Base-by-base conservation (phyloP, 257 asterid genomes). In the Pogostemon cablin region DNA sequence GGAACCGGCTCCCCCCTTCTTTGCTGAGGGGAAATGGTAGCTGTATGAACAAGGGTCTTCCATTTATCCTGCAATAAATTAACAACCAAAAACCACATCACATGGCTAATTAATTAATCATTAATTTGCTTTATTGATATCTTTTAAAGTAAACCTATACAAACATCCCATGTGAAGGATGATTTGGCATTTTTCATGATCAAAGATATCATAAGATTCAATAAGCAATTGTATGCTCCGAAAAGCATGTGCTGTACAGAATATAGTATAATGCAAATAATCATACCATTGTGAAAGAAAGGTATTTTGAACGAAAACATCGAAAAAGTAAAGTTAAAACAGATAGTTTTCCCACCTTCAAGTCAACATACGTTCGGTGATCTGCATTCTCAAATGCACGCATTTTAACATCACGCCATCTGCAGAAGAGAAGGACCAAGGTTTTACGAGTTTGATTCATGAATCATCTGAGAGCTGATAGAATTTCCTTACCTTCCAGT, bases 391-490 rank as follows among this genome's bases (percentile, higher is more conserved):
- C 96, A 74, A 95, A 95, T 72, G 99, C 85, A 62, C 95, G 83
- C 74, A 91, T 83, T 80, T 95, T 95, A 53, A 95, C 92, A 72
- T 95, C 97, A 10, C 99, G 98, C 99, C 99, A 95, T 87, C 98
- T 91, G 92, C 81, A 67, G 25, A 25, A 73, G 52, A 4, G 48
- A 48, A 59, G 39, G 62, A 11, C 3, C 41, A 38, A 71, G 49
- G 38, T 46, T 53, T 39, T 2, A 34, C 55, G 3, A 25, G 15
- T n/a, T 37, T 44, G 10, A 46, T 59, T 39, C 42, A 44, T 39
- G 2, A 20, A 49, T 9, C 53, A 44, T 5, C 2, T 48, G 35
- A 65, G 53, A 61, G 20, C 37, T 2, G 38, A 40, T 4, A 40
- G 39, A 34, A 35, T 25, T 35, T 72, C 12, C 34, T 50, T 74